Evolutionary conservation across 2,329 filamentous ascomycete species (phyloP), one percentile per base, ranked within the genome.

Genomic region (Alternaria atra): DNA sequence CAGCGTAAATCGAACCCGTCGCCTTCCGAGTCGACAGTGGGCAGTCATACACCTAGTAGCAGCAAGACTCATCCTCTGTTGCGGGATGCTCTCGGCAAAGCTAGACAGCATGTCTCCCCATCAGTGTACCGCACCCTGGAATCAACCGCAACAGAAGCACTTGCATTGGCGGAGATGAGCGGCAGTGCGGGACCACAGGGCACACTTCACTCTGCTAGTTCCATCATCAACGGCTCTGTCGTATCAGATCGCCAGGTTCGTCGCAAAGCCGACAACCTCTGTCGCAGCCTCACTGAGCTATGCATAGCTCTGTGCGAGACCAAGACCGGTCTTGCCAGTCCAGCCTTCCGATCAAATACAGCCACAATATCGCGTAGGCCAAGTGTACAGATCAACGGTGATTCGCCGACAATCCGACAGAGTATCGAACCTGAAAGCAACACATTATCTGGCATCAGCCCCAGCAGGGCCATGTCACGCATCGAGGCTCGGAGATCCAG

Each of bases 241-340:
- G 83, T 83, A 1, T 90, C 91, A 1, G 94, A 99, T 75, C 88
- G 95, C 52, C 92, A 97, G 75, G 84, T 97, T 15, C 89, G 93
- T 50, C 89, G 94, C 64, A 97, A 97, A 79, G 92, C 93, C 29
- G 94, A 99, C 75, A 93, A 91, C 73, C 89, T 99, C 75, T 98
- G 95, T 77, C 90, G 94, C 55, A 95, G 91, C 73, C 81, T 99
- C 66, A 98, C 94, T 0, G 95, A 99, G 78, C 84, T 99, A 6
- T 97, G 93, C 74, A 86, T 99, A 57, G 91, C 93, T 1, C 82
- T 99, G 13, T 82, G 80, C 65, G 82, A 84, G 27, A 71, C 61
- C 30, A 78, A 78, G 52, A 53, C 68, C 32, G 68, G 55, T 47
- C 51, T 75, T 12, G 56, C 69, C 43, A 77, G 76, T 47, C 74